Evolutionary conservation across 495 filamentous ascomycete species (phyloP).

Genomic region (Penicillium salamii): DNA sequence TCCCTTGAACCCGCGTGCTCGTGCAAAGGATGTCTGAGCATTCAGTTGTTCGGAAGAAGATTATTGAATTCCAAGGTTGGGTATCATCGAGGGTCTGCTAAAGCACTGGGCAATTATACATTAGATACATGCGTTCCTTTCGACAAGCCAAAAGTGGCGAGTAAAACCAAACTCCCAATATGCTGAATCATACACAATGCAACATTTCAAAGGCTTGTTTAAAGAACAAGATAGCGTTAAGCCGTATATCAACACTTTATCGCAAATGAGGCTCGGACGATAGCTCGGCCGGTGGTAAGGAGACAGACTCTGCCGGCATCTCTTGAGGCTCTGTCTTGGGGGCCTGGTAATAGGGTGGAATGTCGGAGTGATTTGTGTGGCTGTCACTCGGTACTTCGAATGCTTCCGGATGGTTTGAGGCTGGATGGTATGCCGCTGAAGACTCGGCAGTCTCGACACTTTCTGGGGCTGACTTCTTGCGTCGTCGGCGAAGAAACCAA

Average conservation of each 20-base stretch:
- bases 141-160: too few relatives aligned
- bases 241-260: neutral
- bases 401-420: neutral
- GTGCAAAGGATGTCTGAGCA: too few relatives aligned
- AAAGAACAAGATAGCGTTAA: neutral
- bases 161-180: too few relatives aligned
- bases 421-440: neutral
- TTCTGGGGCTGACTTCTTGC: neutral
- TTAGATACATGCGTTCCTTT: too few relatives aligned
- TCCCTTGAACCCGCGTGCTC: too few relatives aligned
- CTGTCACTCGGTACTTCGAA: too few relatives aligned
- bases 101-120: too few relatives aligned
- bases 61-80: too few relatives aligned
- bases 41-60: too few relatives aligned
- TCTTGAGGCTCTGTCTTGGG: neutral
- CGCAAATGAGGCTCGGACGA: neutral
- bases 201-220: too few relatives aligned
- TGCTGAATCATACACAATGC: too few relatives aligned
- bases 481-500: neutral
- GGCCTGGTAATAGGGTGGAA: neutral
- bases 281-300: neutral
- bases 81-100: too few relatives aligned
- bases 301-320: neutral
- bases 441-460: neutral
- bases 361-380: neutral